Evolutionary conservation across 441 rosid species (phyloP).

Genomic region (Adansonia gregorii): DNA sequence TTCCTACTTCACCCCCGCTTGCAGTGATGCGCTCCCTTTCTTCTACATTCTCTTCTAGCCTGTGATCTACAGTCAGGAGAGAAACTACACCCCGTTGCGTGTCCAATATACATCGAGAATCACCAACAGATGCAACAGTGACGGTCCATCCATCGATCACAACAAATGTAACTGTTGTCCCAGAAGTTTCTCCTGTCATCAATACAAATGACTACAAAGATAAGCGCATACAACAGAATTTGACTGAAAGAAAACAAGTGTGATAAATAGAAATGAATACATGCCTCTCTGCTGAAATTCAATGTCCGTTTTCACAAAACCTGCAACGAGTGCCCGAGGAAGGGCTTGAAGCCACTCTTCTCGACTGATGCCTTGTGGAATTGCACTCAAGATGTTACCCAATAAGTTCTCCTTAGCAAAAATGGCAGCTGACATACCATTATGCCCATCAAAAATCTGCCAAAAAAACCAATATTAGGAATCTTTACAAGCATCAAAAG

Average conservation of each 20-base stretch:
- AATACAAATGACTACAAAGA: conserved; percentile 22
- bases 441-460: conserved; percentile 94
- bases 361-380: conserved; percentile 65
- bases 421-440: conserved; percentile 95
- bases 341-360: conserved; percentile 98
- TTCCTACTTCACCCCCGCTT: conserved; percentile 98
- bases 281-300: conserved; percentile 90
- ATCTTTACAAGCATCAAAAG: conserved; percentile 1
- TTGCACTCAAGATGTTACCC: conserved; percentile 80
- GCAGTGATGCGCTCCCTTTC: conserved; percentile 99
- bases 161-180: conserved; percentile 95
- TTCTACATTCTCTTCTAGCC: conserved; percentile 94
- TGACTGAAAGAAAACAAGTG: conserved; percentile 19
- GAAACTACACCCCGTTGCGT: conserved; percentile 90
- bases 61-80: conserved; percentile 89
- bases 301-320: conserved; percentile 95
- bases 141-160: conserved; percentile 97
- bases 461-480: conserved; percentile 31
- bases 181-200: conserved; percentile 89
- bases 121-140: conserved; percentile 98
- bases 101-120: conserved; percentile 95
- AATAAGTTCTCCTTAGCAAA: conserved; percentile 80
- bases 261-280: conserved; percentile 18
- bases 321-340: conserved; percentile 93
- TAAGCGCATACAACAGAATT: conserved; percentile 26